Percentiles rank a stretch among this genome's conserved stretches.
These are phyloP conservation scores for Backusella australiensis DNA, from an alignment of 192 early-diverging fungal genomes.

Conservation along the genomic window DNA sequence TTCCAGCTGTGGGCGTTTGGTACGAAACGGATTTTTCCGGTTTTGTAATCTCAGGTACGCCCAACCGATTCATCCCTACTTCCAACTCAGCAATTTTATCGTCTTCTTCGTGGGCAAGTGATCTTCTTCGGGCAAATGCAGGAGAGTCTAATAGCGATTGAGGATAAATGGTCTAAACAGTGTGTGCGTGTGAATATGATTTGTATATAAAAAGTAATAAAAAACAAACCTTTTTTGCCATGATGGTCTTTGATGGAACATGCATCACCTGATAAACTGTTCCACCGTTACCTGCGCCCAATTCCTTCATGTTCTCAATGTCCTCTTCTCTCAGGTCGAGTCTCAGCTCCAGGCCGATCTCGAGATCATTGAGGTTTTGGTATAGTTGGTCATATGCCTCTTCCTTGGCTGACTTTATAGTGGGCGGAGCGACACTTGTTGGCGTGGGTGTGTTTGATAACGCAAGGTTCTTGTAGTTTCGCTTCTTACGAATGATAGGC, in stretches of 20 bases:
- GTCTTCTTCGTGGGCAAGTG: not conserved
- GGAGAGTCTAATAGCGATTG: constrained; percentile 25
- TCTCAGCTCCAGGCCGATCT: constrained; percentile 71
- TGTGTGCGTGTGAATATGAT: not conserved
- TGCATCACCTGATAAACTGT: constrained; percentile 87
- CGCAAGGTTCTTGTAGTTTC: constrained; percentile 52
- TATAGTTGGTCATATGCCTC: constrained; percentile 36
- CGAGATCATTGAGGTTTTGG: constrained; percentile 52
- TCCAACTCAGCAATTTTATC: not conserved
- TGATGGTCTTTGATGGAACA: constrained; percentile 80
- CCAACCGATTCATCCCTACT: not conserved
- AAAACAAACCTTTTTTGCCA: constrained; percentile 85
- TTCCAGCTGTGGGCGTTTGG: not conserved
- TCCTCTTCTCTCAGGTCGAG: constrained; percentile 83
- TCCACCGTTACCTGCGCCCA: constrained; percentile 92
- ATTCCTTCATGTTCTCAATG: constrained; percentile 68
- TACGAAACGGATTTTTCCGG: constrained; percentile 13
- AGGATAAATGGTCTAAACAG: constrained; percentile 24
- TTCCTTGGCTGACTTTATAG: constrained; percentile 31
- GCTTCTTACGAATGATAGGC: constrained; percentile 41
- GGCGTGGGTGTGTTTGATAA: constrained; percentile 41
- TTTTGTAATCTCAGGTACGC: not conserved
- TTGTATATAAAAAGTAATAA: not conserved
- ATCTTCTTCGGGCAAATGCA: constrained; percentile 2
- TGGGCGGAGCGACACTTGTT: constrained; percentile 13